Evolutionary conservation across 371 early-diverging fungal genomes (phyloP), one percentile per base, ranked within the genome.

Genomic region (Lichtheimia ornata): DNA sequence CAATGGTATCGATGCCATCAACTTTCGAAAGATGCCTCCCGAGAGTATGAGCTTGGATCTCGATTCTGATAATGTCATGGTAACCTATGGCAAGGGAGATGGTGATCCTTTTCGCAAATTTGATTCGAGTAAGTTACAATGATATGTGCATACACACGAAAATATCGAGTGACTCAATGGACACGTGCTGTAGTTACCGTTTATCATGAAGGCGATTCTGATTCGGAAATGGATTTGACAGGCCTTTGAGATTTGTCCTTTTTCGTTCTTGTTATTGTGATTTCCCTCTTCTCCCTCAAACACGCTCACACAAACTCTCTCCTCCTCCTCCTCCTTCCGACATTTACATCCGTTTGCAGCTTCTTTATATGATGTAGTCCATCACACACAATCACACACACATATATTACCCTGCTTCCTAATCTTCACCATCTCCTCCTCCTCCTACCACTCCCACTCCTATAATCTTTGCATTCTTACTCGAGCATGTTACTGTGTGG

Each of bases 1-100:
- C 2, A 84, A 84, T 61, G 85, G 85, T 14, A 71, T 79, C 20
- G 91, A 90, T 63, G 87, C 91, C 2, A 57, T 84, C 60, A 90
- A 90, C 62, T 91, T 92, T 60, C 69, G 91, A 58, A 77, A 80
- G 41, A 84, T 89, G 71, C 74, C 81, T 51, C 73, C 79, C 50
- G 90, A 91, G 56, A 84, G 84, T 52, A 57, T 80, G 27, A 84
- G 84, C 53, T 65, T 90, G 52, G 92, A 91, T 59, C 74, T 91
- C 22, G 87, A 87, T 50, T 57, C 73, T 7, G 72, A 75, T 58
- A 68, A 74, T 41, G 72, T 74, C 15, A 53, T 64, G 41, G 77
- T 71, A 35, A 51, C 66, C 5, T 63, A 86, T 84, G 52, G 79
- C 86, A 85, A 77, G 71, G 78, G 71, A 5, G 30, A 35, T n/a